Conservation (phyloP, 2,329 filamentous ascomycete species). For the Xylaria sp. region DNA sequence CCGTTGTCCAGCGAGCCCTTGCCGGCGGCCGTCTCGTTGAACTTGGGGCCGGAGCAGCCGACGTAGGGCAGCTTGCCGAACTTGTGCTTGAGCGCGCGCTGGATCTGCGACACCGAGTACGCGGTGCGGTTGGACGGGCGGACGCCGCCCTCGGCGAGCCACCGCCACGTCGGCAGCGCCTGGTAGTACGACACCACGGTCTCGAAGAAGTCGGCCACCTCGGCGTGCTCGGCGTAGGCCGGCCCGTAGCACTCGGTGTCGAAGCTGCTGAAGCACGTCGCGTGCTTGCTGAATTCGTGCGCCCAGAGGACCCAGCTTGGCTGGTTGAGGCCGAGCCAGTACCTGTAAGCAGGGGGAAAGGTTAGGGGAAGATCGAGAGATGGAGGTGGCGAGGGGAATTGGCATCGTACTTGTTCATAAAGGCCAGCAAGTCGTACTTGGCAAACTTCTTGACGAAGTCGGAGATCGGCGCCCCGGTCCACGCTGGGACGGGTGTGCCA, state of each 20-base stretch:
- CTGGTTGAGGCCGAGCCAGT: constrained; percentile 69
- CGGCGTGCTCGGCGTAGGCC: constrained; percentile 64
- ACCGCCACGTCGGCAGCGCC: constrained; percentile 68
- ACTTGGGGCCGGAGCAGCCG: constrained; percentile 69
- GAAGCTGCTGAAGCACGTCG: constrained; percentile 74
- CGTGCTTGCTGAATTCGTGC: constrained; percentile 76
- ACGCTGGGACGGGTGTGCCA: constrained; percentile 66
- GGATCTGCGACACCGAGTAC: constrained; percentile 65
- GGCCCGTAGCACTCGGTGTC: constrained; percentile 73
- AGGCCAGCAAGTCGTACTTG: constrained; percentile 68
- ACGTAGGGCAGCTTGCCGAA: constrained; percentile 69
- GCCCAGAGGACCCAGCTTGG: constrained; percentile 71
- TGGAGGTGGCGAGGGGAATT: background rate
- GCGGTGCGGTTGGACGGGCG: constrained; percentile 67
- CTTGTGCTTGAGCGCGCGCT: constrained; percentile 59
- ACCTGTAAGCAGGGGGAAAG: constrained; percentile 40
- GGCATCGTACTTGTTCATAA: constrained; percentile 66
- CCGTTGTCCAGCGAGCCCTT: constrained; percentile 65
- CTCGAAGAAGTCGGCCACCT: constrained; percentile 72
- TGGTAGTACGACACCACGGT: constrained; percentile 69
- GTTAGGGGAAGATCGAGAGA: constrained; percentile 36
- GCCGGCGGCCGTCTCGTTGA: constrained; percentile 69
- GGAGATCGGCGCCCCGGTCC: constrained; percentile 67
- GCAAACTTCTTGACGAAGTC: constrained; percentile 69
- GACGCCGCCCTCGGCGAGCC: constrained; percentile 67